These are phyloP conservation scores for Pseudogymnoascus sp. DNA, from an alignment of 2,329 filamentous ascomycete species.

Conservation along the genomic window DNA sequence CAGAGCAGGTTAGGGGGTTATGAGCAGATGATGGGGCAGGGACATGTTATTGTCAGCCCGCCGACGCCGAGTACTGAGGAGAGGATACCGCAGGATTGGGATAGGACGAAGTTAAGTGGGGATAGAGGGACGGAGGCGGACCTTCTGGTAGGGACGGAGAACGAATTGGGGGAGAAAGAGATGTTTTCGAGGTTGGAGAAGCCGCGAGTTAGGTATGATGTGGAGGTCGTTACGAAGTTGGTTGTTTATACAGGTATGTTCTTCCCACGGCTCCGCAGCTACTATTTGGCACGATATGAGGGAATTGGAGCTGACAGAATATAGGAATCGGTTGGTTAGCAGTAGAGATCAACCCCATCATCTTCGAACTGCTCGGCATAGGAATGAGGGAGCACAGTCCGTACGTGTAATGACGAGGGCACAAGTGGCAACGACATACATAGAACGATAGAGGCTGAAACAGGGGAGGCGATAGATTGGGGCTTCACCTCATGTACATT, in stretches of 20 bases:
- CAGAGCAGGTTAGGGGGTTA: conserved; percentile 48
- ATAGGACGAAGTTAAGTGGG: conserved; percentile 20
- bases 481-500: background rate
- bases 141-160: conserved; percentile 36
- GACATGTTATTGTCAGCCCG: conserved; percentile 35
- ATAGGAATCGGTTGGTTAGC: conserved; percentile 76
- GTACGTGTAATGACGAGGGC: background rate
- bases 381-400: conserved; percentile 22
- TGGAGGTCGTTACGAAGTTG: conserved; percentile 96
- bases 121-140: conserved; percentile 27
- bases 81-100: conserved; percentile 26
- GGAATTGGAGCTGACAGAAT: background rate
- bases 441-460: background rate
- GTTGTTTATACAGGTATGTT: conserved; percentile 82
- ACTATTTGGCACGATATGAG: background rate
- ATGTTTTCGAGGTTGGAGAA: conserved; percentile 78
- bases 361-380: conserved; percentile 35
- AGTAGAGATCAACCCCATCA: conserved; percentile 36
- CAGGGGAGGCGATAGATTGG: background rate
- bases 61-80: conserved; percentile 28
- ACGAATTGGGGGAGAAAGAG: conserved; percentile 55
- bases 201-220: conserved; percentile 88
- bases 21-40: conserved; percentile 66
- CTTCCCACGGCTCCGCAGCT: background rate
- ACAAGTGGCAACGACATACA: background rate